phyloP scores from a whole-genome alignment of 2,329 filamentous ascomycete genomes.

The Colletotrichum sidae region DNA sequence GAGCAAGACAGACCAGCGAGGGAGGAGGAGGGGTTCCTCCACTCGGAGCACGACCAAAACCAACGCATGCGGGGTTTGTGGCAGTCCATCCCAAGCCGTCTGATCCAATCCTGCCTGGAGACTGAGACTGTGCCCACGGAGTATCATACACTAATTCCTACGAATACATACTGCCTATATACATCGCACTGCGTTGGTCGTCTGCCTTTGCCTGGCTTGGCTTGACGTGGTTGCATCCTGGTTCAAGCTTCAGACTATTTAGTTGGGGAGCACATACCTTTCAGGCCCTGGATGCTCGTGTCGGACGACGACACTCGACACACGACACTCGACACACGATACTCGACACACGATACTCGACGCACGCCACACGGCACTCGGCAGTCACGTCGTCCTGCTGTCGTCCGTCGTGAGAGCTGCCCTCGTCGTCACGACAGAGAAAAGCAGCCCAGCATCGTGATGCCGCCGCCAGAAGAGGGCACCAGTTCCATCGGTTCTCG shows the following conservation, averaged over 20 bases:
- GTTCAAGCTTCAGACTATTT: slow-evolving; percentile 15
- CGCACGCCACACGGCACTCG: too few relatives aligned
- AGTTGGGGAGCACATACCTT: slow-evolving; percentile 25
- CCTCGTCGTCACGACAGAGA: too few relatives aligned
- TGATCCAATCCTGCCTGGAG: too few relatives aligned
- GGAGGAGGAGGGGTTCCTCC: slow-evolving; percentile 9
- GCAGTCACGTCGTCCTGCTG: slow-evolving; percentile 12
- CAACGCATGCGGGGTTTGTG: slow-evolving; percentile 27
- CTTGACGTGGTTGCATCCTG: too few relatives aligned
- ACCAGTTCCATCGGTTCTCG: slow-evolving; percentile 41
- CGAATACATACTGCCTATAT: too few relatives aligned
- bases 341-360: too few relatives aligned
- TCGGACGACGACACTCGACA: too few relatives aligned
- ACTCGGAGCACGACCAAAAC: slow-evolving; percentile 10
- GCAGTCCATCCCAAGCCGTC: not conserved
- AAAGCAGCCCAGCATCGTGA: slow-evolving; percentile 32
- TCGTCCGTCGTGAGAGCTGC: not conserved
- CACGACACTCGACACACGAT: too few relatives aligned
- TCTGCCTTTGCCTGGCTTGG: too few relatives aligned
- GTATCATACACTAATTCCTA: too few relatives aligned
- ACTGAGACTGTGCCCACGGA: too few relatives aligned
- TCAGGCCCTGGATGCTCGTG: not conserved
- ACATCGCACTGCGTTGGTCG: too few relatives aligned
- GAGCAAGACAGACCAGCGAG: slow-evolving; percentile 2
- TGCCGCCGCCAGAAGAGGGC: slow-evolving; percentile 48